Evolutionary conservation across 2,329 filamentous ascomycete species (phyloP), one percentile per base, ranked within the genome.

Genomic region (Pseudocercospora eumusae): DNA sequence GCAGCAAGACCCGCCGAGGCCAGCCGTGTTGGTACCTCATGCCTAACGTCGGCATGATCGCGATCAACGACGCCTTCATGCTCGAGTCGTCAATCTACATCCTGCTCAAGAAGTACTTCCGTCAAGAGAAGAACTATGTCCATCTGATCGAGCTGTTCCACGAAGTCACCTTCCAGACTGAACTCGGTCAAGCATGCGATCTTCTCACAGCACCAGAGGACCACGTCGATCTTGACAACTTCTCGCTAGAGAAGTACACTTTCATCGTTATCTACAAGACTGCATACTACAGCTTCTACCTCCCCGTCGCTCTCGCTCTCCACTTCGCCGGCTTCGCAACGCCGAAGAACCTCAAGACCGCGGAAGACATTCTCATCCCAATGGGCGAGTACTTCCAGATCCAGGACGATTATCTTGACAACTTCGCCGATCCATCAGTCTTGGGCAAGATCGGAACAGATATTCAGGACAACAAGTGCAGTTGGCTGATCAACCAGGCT

Each of bases 211-310:
- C 95, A 40, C 95, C 95, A 45, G 95, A 99, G 81, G 93, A 97
- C 77, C 83, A 88, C 65, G 90, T 98, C 74, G 88, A 98, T 80
- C 88, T 99, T 67, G 83, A 91, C 84, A 96, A 96, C 83, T 99
- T 99, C 84, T 92, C 88, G 77, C 84, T 97, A 78, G 85, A 93
- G 65, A 99, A 96, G 84, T 96, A 96, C 83, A 88, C 84, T 72
- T 99, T 98, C 84, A 99, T 99, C 74, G 95, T 99, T 81, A 91
- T 96, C 80, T 98, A 96, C 88, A 99, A 99, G 87, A 99, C 95
- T 23, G 93, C 95, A 56, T 99, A 96, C 83, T 99, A 99, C 84
- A 96, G 90, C 74, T 99, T 99, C 85, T 98, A 98, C 82, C 89
- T 99, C 13, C 95, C 95, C 62, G 92, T 99, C 60, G 93, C 92